These are phyloP conservation scores for Volvox africanus DNA, from an alignment of 139 green algal species.

Conservation along the genomic window DNA sequence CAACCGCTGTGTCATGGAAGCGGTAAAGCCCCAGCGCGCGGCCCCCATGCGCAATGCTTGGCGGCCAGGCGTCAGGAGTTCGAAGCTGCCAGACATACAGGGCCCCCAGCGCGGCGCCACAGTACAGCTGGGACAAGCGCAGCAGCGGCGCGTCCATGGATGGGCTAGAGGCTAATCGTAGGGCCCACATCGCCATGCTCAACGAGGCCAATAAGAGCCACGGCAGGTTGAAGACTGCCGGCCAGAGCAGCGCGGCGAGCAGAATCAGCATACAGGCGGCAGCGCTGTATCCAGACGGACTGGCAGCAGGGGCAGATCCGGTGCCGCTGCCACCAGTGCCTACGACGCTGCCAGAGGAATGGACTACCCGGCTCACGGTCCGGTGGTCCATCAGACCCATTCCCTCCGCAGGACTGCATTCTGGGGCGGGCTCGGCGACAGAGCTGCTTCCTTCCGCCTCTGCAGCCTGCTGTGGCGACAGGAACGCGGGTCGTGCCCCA, in stretches of 20 bases:
- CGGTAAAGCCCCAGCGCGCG: slow-evolving; percentile 45
- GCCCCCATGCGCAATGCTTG: neutral
- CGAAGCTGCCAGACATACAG: slow-evolving; percentile 28
- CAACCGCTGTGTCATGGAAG: neutral
- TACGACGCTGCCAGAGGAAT: neutral
- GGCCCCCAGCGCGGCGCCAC: neutral
- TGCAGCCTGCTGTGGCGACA: neutral
- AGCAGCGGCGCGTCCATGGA: neutral
- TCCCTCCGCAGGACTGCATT: too few species aligned
- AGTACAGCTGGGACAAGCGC: slow-evolving; percentile 31
- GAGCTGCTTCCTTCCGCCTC: neutral
- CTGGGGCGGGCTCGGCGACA: too few species aligned
- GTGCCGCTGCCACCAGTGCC: neutral
- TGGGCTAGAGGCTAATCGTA: neutral
- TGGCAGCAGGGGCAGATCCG: neutral
- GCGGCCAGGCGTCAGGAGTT: neutral
- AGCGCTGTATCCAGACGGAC: neutral
- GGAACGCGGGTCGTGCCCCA: too few species aligned
- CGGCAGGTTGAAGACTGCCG: slow-evolving; percentile 29
- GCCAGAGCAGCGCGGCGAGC: slow-evolving; percentile 27
- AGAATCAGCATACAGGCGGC: neutral
- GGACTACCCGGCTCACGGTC: too few species aligned
- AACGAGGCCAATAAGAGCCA: slow-evolving; percentile 15
- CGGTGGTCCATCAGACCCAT: too few species aligned
- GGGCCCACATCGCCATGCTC: neutral